phyloP scores from a whole-genome alignment of 164 flowering plant species.

The Paratinospora sagittata region DNA sequence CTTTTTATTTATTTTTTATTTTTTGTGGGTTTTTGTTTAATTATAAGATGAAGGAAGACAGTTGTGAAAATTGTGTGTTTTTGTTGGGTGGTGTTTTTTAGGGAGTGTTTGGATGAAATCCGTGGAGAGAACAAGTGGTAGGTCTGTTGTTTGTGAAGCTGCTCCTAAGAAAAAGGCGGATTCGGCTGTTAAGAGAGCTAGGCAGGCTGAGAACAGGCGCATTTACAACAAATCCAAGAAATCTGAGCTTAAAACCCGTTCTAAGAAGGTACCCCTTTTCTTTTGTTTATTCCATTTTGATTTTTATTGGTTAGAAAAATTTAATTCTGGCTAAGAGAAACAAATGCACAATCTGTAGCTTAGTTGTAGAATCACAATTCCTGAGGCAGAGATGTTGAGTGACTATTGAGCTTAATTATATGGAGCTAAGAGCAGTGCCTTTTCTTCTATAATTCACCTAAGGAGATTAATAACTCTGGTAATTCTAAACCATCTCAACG shows the following conservation, averaged over 20 bases:
- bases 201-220: conserved; percentile 90
- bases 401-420: too few species aligned
- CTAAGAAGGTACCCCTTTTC: conserved; percentile 65
- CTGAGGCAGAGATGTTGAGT: too few species aligned
- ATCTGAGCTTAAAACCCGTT: conserved; percentile 74
- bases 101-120: conserved; percentile 41
- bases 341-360: not conserved
- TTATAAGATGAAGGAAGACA: not conserved
- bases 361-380: not conserved
- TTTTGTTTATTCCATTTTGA: not conserved
- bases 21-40: not conserved
- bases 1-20: not conserved
- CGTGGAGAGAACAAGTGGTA: conserved; percentile 31
- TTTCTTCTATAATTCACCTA: too few species aligned
- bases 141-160: conserved; percentile 69
- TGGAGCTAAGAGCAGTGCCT: too few species aligned
- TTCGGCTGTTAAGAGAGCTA: conserved; percentile 84
- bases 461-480: too few species aligned
- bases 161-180: conserved; percentile 58
- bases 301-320: too few species aligned
- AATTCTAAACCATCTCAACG: too few species aligned
- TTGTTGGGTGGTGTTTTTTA: conserved; percentile 20
- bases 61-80: not conserved
- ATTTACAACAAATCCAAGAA: conserved; percentile 64
- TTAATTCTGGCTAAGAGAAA: not conserved